phyloP scores from a whole-genome alignment of 306 rosid species.

The Luffa aegyptiaca region DNA sequence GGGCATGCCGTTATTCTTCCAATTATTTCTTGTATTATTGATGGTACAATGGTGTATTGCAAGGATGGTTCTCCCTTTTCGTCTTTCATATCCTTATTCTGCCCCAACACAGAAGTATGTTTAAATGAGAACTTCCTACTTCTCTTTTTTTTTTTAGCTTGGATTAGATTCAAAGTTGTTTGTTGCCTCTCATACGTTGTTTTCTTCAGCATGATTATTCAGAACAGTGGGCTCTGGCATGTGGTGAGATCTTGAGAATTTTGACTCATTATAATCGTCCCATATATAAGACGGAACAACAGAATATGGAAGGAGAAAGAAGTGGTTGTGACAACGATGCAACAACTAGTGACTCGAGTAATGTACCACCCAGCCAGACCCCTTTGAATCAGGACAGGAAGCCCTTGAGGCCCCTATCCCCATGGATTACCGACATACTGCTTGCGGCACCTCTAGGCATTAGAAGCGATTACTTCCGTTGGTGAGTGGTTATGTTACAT shows the following conservation, averaged over 20 bases:
- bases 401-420: constrained; percentile 84
- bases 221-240: constrained; percentile 97
- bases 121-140: neutral
- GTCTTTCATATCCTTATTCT: constrained; percentile 84
- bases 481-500: constrained; percentile 43
- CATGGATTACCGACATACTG: constrained; percentile 91
- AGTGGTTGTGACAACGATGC: constrained; percentile 80
- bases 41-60: constrained; percentile 66
- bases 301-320: constrained; percentile 60
- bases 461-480: constrained; percentile 91
- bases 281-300: constrained; percentile 62
- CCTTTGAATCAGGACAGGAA: constrained; percentile 69
- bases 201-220: constrained; percentile 75
- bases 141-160: neutral
- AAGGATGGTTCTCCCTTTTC: constrained; percentile 76
- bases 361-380: constrained; percentile 36
- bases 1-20: constrained; percentile 98
- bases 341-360: constrained; percentile 57
- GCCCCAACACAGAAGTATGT: constrained; percentile 73
- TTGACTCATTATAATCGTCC: constrained; percentile 99
- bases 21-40: constrained; percentile 86
- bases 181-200: neutral
- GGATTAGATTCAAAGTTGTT: neutral
- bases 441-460: constrained; percentile 89
- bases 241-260: constrained; percentile 90